A percentile compares a stretch with the other conserved stretches of the same genome.
These are phyloP conservation scores for Talaromyces borbonicus DNA, from an alignment of 495 filamentous ascomycete genomes.

Conservation along the genomic window DNA sequence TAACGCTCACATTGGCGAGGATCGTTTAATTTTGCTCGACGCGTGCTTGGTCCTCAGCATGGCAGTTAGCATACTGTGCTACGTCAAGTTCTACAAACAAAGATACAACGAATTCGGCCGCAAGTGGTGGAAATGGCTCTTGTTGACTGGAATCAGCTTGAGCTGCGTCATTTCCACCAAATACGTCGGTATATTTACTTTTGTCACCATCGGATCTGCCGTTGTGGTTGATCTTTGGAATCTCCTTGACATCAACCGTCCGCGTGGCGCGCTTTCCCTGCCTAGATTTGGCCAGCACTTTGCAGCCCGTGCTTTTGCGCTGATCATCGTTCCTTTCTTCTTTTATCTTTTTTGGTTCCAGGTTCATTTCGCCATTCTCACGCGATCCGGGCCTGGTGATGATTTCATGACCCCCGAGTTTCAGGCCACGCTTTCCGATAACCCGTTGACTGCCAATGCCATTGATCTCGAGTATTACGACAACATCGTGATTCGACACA, in stretches of 20 bases:
- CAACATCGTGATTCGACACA: constrained; percentile 78
- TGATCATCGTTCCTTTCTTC: constrained; percentile 87
- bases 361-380: constrained; percentile 89
- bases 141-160: constrained; percentile 85
- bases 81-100: constrained; percentile 96
- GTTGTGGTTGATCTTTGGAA: constrained; percentile 94
- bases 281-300: constrained; percentile 83
- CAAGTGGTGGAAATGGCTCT: constrained; percentile 99
- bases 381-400: constrained; percentile 83
- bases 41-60: constrained; percentile 90
- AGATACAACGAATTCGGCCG: constrained; percentile 79
- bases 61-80: constrained; percentile 85
- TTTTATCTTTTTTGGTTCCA: constrained; percentile 99
- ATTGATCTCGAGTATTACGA: constrained; percentile 86
- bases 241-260: constrained; percentile 77
- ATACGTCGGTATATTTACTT: constrained; percentile 94
- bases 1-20: constrained; percentile 97
- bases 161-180: constrained; percentile 98
- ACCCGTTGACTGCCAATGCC: constrained; percentile 78
- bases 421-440: constrained; percentile 92
- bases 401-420: constrained; percentile 99
- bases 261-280: constrained; percentile 64
- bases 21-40: constrained; percentile 88
- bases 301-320: constrained; percentile 65
- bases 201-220: constrained; percentile 91